Conservation (phyloP, 2,329 filamentous ascomycete species). For the Neonectria coccinea region DNA sequence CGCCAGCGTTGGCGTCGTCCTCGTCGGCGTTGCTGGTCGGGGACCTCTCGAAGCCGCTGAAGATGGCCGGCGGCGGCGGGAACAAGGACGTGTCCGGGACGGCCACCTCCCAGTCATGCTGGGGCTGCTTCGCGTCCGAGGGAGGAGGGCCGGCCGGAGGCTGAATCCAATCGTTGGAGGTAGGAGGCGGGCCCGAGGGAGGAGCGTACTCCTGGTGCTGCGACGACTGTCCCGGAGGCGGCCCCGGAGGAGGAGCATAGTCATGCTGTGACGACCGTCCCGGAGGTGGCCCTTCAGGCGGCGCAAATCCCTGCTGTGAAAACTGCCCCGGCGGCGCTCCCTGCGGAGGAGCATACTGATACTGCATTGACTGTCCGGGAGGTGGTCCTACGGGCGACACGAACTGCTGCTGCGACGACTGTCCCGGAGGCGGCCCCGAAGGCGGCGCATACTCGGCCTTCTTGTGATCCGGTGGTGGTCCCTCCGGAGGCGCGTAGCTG, state of each 20-base stretch:
- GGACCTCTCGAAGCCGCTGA: constrained; percentile 71
- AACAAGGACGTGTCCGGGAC: constrained; percentile 80
- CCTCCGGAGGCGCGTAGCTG: constrained; percentile 46
- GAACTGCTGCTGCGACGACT: constrained; percentile 37
- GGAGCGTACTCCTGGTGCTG: constrained; percentile 38
- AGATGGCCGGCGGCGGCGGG: constrained; percentile 77
- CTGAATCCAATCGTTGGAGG: constrained; percentile 43
- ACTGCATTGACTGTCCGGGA: constrained; percentile 42
- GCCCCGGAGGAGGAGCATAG: constrained; percentile 50
- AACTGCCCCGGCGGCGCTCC: constrained; percentile 45
- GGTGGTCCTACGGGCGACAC: constrained; percentile 49
- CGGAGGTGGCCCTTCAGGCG: constrained; percentile 50
- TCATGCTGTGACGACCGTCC: constrained; percentile 39
- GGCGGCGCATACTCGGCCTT: constrained; percentile 47
- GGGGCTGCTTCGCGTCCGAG: constrained; percentile 47
- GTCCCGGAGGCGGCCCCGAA: constrained; percentile 40
- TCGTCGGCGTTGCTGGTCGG: constrained; percentile 76
- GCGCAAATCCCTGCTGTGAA: constrained; percentile 37
- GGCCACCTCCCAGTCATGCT: constrained; percentile 76
- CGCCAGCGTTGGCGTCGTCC: constrained; percentile 72
- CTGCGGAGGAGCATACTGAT: constrained; percentile 47
- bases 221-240: constrained; percentile 47
- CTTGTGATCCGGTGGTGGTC: constrained; percentile 45
- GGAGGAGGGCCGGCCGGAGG: constrained; percentile 51
- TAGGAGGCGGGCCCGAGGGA: constrained; percentile 48